Evolutionary conservation across 352 stramenopile species (phyloP).

Genomic region (Pythium angustatum): DNA sequence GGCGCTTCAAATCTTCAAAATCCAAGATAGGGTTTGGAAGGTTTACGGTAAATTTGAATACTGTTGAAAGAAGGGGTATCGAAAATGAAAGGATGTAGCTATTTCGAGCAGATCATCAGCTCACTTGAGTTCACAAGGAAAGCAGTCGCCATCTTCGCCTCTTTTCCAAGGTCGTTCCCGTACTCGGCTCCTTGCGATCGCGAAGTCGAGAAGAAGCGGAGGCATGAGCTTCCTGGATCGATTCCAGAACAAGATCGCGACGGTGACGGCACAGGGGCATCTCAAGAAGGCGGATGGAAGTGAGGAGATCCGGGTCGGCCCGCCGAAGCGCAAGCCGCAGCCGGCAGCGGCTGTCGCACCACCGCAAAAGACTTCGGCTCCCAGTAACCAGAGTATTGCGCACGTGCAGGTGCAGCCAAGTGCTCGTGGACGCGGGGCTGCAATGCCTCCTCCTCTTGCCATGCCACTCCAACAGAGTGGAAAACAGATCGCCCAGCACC

Average conservation of each 20-base stretch:
- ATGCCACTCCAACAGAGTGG: conserved; percentile 2
- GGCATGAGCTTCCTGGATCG: conserved; percentile 87
- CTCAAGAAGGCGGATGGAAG: conserved; percentile 78
- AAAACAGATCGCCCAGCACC: conserved; percentile 12
- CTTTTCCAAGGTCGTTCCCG: too few species aligned
- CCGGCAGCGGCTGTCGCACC: neutral
- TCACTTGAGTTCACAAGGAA: too few species aligned
- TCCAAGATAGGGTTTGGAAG: conserved; percentile 4
- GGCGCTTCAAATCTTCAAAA: conserved; percentile 33
- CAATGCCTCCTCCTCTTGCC: conserved; percentile 1
- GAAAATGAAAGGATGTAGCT: conserved; percentile 28
- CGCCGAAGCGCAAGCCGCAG: conserved; percentile 51
- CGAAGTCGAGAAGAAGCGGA: too few species aligned
- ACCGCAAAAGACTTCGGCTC: neutral
- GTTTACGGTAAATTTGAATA: too few species aligned
- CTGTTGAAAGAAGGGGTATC: too few species aligned
- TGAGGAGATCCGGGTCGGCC: conserved; percentile 78
- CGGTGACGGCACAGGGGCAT: conserved; percentile 75
- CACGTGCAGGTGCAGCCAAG: conserved; percentile 29
- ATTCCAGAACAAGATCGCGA: conserved; percentile 85
- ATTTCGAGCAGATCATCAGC: conserved; percentile 31
- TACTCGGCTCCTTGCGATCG: too few species aligned
- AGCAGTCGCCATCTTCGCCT: too few species aligned
- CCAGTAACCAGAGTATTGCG: conserved; percentile 17
- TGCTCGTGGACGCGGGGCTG: conserved; percentile 14